phyloP scores from a whole-genome alignment of 2,329 filamentous ascomycete species.

The Colletotrichum gigasporum region DNA sequence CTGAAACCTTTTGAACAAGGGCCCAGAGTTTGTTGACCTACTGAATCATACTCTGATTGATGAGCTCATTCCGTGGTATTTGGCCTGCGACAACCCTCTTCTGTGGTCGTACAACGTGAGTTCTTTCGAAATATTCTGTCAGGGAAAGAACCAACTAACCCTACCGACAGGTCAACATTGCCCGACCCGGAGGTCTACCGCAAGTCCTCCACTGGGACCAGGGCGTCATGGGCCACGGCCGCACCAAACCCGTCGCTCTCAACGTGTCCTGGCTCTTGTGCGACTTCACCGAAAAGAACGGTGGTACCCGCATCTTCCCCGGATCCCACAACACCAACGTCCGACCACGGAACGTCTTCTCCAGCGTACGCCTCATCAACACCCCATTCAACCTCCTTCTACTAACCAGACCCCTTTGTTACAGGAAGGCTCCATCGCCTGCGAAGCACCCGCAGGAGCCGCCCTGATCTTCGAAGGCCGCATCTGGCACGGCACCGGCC shows the following conservation, averaged over 20 bases:
- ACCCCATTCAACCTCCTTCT: too few species aligned
- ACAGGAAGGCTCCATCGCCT: background rate
- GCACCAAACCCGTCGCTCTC: too few species aligned
- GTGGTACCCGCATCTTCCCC: slow-evolving; percentile 1
- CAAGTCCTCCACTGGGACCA: slow-evolving; percentile 5
- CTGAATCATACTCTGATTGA: background rate
- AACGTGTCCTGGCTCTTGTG: background rate
- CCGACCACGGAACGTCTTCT: background rate
- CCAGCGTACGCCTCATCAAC: too few species aligned
- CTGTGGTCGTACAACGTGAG: too few species aligned
- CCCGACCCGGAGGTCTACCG: background rate
- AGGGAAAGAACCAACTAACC: too few species aligned
- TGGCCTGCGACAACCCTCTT: too few species aligned
- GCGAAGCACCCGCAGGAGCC: background rate
- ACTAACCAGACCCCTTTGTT: too few species aligned
- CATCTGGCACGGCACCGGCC: background rate
- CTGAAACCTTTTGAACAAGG: slow-evolving; percentile 1
- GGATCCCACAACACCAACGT: slow-evolving; percentile 1
- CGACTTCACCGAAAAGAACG: slow-evolving; percentile 1
- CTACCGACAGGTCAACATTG: background rate
- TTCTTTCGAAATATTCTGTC: too few species aligned
- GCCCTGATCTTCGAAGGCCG: background rate
- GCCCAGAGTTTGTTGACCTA: background rate
- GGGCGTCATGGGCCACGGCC: too few species aligned
- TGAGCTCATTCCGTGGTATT: background rate